A percentile compares a stretch with the other conserved stretches of the same genome.
Evolutionary conservation across 805 yeast species (phyloP).

Genomic region (Priceomyces melissophilus): DNA sequence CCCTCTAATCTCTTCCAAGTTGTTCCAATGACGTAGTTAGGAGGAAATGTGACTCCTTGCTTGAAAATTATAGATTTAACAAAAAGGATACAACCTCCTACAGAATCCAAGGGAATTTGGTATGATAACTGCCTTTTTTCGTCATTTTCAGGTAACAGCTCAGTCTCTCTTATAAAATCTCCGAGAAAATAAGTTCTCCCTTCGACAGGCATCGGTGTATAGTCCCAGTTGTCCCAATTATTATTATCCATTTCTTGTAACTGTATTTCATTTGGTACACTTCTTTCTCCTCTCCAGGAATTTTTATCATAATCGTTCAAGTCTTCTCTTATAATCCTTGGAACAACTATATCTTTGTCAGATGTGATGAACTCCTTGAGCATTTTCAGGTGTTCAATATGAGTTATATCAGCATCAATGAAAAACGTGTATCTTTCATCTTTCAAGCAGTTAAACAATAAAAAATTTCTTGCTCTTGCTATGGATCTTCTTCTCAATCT

Average conservation of each 20-base stretch:
- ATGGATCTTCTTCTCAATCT: conserved; percentile 32
- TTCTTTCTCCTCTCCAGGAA: conserved; percentile 39
- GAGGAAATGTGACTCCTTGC: conserved; percentile 47
- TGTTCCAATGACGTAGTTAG: conserved; percentile 44
- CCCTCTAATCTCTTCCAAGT: conserved; percentile 48
- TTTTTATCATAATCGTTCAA: conserved; percentile 35
- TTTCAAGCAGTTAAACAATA: conserved; percentile 23
- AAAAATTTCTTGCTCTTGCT: conserved; percentile 36
- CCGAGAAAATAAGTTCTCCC: conserved; percentile 28
- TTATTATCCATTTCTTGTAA: conserved; percentile 21
- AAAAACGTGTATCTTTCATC: conserved; percentile 32
- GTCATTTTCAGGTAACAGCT: conserved; percentile 5
- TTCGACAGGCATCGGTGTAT: conserved; percentile 30
- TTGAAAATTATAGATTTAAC: conserved; percentile 40
- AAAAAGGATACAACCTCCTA: conserved; percentile 51
- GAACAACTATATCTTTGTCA: conserved; percentile 34
- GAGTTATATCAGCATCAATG: conserved; percentile 34
- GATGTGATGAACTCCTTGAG: conserved; percentile 24
- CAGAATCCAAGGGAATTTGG: conserved; percentile 39
- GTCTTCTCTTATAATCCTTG: conserved; percentile 26
- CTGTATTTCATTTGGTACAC: conserved; percentile 27
- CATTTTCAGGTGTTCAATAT: conserved; percentile 22
- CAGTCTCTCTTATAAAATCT: conserved; percentile 12
- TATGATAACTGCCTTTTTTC: conserved; percentile 9
- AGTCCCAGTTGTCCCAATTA: conserved; percentile 29